Evolutionary conservation across 768 basidiomycete species (phyloP).

Genomic region (Tricholoma saponaceum): DNA sequence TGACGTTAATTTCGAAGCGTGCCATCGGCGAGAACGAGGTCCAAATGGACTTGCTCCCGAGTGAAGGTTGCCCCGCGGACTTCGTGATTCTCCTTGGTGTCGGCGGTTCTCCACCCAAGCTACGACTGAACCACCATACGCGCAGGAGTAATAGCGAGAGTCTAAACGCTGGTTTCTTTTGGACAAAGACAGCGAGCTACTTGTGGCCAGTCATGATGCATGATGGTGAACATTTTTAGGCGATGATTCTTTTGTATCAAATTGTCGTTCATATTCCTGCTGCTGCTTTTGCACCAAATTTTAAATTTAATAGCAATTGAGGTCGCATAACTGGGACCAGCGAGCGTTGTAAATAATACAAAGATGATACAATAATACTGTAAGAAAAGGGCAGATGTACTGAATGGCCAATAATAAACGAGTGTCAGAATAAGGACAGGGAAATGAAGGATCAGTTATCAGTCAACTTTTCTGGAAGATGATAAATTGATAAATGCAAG

Average conservation of each 20-base stretch:
- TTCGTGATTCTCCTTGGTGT: slow-evolving; percentile 56
- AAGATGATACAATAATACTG: background rate
- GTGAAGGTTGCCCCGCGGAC: slow-evolving; percentile 43
- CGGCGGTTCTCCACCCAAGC: slow-evolving; percentile 45
- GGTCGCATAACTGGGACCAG: background rate
- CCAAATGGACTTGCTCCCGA: slow-evolving; percentile 30
- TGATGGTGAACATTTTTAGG: background rate
- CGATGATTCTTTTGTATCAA: background rate
- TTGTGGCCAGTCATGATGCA: background rate
- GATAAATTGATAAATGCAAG: background rate
- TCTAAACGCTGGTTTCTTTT: slow-evolving; percentile 29
- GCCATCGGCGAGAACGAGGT: slow-evolving; percentile 36
- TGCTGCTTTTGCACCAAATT: background rate
- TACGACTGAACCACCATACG: slow-evolving; percentile 51
- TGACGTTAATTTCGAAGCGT: slow-evolving; percentile 48
- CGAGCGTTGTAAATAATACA: slow-evolving; percentile 2
- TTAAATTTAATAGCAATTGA: background rate
- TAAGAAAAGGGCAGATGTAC: background rate
- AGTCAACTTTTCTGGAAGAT: background rate
- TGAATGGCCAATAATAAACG: background rate
- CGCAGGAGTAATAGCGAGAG: slow-evolving; percentile 34
- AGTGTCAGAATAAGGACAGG: background rate
- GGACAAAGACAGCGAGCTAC: background rate
- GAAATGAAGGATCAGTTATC: background rate
- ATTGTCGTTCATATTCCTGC: background rate